phyloP scores from a whole-genome alignment of 345 rosid species.

The Rhodamnia argentea region DNA sequence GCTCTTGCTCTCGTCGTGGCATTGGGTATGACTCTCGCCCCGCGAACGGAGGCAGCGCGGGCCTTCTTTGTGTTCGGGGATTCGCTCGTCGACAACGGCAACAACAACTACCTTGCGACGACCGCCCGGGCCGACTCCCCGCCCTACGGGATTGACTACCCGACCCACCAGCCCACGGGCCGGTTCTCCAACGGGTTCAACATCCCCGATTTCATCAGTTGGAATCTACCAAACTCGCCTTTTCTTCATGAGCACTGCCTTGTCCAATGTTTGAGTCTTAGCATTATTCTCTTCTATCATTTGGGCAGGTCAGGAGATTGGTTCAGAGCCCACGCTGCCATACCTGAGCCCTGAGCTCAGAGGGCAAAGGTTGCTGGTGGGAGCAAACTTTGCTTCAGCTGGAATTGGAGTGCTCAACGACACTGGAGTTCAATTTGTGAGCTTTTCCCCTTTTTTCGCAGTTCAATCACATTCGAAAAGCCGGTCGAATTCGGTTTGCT shows the following conservation, averaged over 20 bases:
- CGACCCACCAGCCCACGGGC: conserved; percentile 49
- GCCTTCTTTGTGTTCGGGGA: conserved; percentile 76
- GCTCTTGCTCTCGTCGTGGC: not conserved
- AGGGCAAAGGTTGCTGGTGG: conserved; percentile 41
- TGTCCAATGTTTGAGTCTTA: not conserved
- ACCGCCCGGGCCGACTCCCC: conserved; percentile 70
- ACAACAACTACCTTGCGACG: conserved; percentile 58
- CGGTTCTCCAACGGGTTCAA: conserved; percentile 72
- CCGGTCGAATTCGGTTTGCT: not conserved
- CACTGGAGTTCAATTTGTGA: conserved; percentile 56
- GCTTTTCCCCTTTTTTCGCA: not conserved
- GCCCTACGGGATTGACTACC: conserved; percentile 68
- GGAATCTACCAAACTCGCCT: not conserved
- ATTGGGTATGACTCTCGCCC: not conserved
- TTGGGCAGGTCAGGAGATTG: conserved; percentile 40
- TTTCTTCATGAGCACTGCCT: not conserved
- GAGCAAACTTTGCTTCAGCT: conserved; percentile 92
- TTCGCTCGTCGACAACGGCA: conserved; percentile 74
- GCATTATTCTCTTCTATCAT: not conserved
- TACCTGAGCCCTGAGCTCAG: conserved; percentile 60
- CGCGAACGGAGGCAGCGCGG: conserved; percentile 20
- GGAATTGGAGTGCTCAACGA: conserved; percentile 71
- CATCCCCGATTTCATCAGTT: conserved; percentile 71
- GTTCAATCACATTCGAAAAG: not conserved
- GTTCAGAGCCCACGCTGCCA: conserved; percentile 51